Evolutionary conservation across 1,139 yeast species (phyloP).

Genomic region (Kazachstania sp.): DNA sequence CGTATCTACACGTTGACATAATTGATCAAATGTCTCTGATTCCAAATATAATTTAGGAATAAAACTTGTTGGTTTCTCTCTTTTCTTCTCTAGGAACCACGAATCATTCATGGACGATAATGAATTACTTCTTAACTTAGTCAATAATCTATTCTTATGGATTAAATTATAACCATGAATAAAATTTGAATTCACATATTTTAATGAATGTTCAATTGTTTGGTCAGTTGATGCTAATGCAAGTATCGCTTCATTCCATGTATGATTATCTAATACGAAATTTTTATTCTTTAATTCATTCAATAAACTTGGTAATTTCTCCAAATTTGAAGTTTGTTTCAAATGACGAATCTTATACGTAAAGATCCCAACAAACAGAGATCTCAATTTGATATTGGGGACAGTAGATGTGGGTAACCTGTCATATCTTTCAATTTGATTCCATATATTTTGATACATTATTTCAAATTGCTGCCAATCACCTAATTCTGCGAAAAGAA

Average conservation of each 20-base stretch:
- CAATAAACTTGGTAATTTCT: slow-evolving; percentile 26
- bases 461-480: slow-evolving; percentile 32
- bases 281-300: slow-evolving; percentile 30
- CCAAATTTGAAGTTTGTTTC: slow-evolving; percentile 18
- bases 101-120: slow-evolving; percentile 9
- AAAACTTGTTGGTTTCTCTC: slow-evolving; percentile 18
- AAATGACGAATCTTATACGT: slow-evolving; percentile 28
- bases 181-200: slow-evolving; percentile 34
- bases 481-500: slow-evolving; percentile 26
- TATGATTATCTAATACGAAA: slow-evolving; percentile 34
- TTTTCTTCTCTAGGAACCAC: slow-evolving; percentile 18
- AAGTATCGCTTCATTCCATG: slow-evolving; percentile 35
- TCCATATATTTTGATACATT: slow-evolving; percentile 24
- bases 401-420: slow-evolving; percentile 24
- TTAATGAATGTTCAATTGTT: slow-evolving; percentile 33
- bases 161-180: slow-evolving; percentile 34
- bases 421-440: slow-evolving; percentile 28
- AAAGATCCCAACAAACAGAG: slow-evolving; percentile 26
- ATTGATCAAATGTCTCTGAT: slow-evolving; percentile 40
- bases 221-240: slow-evolving; percentile 26
- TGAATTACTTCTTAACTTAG: slow-evolving; percentile 12
- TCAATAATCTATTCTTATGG: slow-evolving; percentile 22
- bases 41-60: slow-evolving; percentile 28
- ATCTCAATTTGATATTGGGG: slow-evolving; percentile 20
- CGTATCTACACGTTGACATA: slow-evolving; percentile 31